A percentile compares a stretch with the other conserved stretches of the same genome.
Conservation (phyloP, 768 basidiomycete species). For the Suillus plorans region DNA sequence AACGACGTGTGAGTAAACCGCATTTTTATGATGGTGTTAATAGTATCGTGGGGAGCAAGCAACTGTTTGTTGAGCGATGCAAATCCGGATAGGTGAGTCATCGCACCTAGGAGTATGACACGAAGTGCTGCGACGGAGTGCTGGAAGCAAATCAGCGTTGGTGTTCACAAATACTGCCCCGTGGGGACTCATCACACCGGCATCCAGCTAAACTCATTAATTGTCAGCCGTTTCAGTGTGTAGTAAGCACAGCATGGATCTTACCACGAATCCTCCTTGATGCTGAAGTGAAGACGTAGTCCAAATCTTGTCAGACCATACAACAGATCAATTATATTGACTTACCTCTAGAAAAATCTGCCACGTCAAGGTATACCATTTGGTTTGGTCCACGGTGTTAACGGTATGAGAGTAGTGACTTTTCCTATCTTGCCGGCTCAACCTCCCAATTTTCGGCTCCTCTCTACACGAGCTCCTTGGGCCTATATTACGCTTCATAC, state of each 20-base stretch:
- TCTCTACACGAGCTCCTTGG: conserved; percentile 73
- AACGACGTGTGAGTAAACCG: conserved; percentile 56
- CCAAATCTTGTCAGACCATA: conserved; percentile 6
- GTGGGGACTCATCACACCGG: conserved; percentile 62
- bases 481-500: conserved; percentile 65
- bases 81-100: conserved; percentile 60
- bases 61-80: conserved; percentile 69
- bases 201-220: conserved; percentile 55
- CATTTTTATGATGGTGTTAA: conserved; percentile 52
- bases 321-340: background rate
- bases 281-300: conserved; percentile 40
- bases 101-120: conserved; percentile 49
- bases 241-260: conserved; percentile 23
- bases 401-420: conserved; percentile 51
- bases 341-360: conserved; percentile 76
- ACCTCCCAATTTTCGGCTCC: conserved; percentile 77
- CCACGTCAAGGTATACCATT: conserved; percentile 74
- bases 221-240: conserved; percentile 1
- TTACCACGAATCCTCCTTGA: conserved; percentile 80
- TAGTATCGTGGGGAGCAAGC: conserved; percentile 79
- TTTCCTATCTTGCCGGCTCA: conserved; percentile 65
- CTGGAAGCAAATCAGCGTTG: conserved; percentile 29
- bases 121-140: conserved; percentile 69
- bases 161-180: background rate
- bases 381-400: conserved; percentile 56